These are phyloP conservation scores for Pythium sukuiense DNA, from an alignment of 352 stramenopile genomes.

Conservation along the genomic window DNA sequence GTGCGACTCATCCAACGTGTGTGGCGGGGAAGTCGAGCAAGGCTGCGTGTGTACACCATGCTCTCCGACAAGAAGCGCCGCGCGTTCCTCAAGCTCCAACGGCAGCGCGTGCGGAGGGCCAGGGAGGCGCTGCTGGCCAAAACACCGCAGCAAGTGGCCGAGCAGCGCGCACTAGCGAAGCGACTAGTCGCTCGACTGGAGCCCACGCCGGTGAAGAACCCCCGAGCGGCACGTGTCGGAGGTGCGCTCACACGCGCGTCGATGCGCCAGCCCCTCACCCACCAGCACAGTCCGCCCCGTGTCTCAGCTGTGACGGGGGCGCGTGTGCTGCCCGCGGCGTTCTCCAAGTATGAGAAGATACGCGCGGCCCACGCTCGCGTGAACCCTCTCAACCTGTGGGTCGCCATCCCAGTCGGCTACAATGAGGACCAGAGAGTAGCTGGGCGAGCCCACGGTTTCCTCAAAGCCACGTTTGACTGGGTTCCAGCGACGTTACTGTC, in stretches of 20 bases:
- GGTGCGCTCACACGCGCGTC: slow-evolving; percentile 18
- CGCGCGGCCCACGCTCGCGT: slow-evolving; percentile 38
- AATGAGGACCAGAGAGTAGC: background rate
- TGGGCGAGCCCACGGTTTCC: slow-evolving; percentile 4
- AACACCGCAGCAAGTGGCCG: slow-evolving; percentile 25
- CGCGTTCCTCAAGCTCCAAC: slow-evolving; percentile 30
- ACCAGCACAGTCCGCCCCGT: slow-evolving; percentile 28
- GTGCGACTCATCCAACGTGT: slow-evolving; percentile 49
- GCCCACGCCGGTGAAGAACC: slow-evolving; percentile 7
- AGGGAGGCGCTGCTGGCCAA: slow-evolving; percentile 31
- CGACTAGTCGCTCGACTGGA: slow-evolving; percentile 32
- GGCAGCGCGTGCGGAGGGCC: slow-evolving; percentile 35
- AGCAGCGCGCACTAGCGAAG: slow-evolving; percentile 21
- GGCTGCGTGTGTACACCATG: slow-evolving; percentile 29
- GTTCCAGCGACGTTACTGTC: slow-evolving; percentile 47
- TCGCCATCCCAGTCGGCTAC: slow-evolving; percentile 50
- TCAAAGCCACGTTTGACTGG: slow-evolving; percentile 57
- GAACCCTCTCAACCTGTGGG: slow-evolving; percentile 59
- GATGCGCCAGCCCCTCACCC: slow-evolving; percentile 41
- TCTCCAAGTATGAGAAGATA: slow-evolving; percentile 56
- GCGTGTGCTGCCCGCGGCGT: slow-evolving; percentile 41
- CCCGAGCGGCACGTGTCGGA: slow-evolving; percentile 8
- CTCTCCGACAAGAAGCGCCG: slow-evolving; percentile 29
- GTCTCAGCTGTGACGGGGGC: slow-evolving; percentile 34
- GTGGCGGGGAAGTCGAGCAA: slow-evolving; percentile 50